Percentiles rank a stretch among this genome's conserved stretches.
Evolutionary conservation across 208 protist genomes (phyloP).

Genomic region (Wallacemonas sp.): DNA sequence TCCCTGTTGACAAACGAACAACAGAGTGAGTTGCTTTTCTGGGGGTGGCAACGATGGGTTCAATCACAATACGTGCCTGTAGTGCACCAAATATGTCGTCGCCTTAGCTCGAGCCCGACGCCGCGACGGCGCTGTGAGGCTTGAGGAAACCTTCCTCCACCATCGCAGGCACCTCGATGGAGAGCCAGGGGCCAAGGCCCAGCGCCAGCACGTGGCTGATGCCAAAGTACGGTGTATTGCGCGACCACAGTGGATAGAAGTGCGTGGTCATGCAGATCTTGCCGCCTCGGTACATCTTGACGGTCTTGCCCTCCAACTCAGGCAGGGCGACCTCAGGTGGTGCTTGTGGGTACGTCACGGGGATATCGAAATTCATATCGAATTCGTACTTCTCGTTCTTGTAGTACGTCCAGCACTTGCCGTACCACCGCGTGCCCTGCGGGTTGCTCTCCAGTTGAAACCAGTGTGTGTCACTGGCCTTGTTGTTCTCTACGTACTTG

Average conservation of each 20-base stretch:
- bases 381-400: slow-evolving; percentile 97
- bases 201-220: slow-evolving; percentile 97
- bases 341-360: slow-evolving; percentile 96
- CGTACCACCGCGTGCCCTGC: slow-evolving; percentile 94
- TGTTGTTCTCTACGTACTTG: slow-evolving; percentile 96
- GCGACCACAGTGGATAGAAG: slow-evolving; percentile 97
- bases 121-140: slow-evolving; percentile 22
- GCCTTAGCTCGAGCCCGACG: background rate
- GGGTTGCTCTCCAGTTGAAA: slow-evolving; percentile 96
- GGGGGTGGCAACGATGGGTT: no score
- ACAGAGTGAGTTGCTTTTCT: background rate
- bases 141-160: slow-evolving; percentile 88
- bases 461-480: slow-evolving; percentile 96
- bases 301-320: slow-evolving; percentile 97
- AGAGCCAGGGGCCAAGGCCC: slow-evolving; percentile 96
- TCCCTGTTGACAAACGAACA: background rate
- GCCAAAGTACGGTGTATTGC: slow-evolving; percentile 97
- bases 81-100: background rate
- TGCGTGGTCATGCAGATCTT: slow-evolving; percentile 98
- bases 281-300: slow-evolving; percentile 98
- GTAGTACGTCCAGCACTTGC: slow-evolving; percentile 97
- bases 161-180: slow-evolving; percentile 96
- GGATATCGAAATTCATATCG: slow-evolving; percentile 97
- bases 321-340: slow-evolving; percentile 95
- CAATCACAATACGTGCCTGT: no score